A percentile compares a stretch with the other conserved stretches of the same genome.
Evolutionary conservation across 2,329 filamentous ascomycete species (phyloP).

Genomic region (Penicillium aurantiogriseum): DNA sequence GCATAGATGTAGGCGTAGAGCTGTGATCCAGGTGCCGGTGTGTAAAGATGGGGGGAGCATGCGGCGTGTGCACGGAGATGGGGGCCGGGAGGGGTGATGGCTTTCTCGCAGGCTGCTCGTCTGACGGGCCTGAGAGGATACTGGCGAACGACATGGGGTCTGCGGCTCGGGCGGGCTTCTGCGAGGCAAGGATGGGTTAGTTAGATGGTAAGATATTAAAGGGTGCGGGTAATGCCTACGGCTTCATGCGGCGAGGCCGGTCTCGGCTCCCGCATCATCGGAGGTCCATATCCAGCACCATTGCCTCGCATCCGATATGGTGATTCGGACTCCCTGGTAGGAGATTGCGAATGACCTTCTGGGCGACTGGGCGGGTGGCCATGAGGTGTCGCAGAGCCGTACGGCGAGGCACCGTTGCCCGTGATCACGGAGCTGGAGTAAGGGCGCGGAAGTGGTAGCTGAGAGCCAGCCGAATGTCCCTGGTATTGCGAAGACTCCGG

Average conservation of each 20-base stretch:
- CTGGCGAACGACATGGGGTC: constrained; percentile 96
- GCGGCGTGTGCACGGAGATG: constrained; percentile 17
- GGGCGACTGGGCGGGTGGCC: constrained; percentile 41
- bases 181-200: constrained; percentile 21
- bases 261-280: constrained; percentile 33
- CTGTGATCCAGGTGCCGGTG: constrained; percentile 23
- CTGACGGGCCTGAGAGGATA: constrained; percentile 79
- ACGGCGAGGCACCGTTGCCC: constrained; percentile 38
- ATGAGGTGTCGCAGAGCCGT: constrained; percentile 40
- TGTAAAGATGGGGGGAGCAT: constrained; percentile 15
- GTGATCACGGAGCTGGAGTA: constrained; percentile 37
- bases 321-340: constrained; percentile 42
- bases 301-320: constrained; percentile 33
- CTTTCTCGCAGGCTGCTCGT: constrained; percentile 53
- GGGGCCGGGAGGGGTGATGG: constrained; percentile 45
- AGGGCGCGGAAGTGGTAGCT: constrained; percentile 36
- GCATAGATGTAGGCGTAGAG: constrained; percentile 25
- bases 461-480: constrained; percentile 31
- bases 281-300: constrained; percentile 31
- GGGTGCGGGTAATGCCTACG: constrained; percentile 30
- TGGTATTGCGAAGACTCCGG: constrained; percentile 39
- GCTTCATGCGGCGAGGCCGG: constrained; percentile 41
- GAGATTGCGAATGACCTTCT: constrained; percentile 43
- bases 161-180: constrained; percentile 71
- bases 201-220: constrained; percentile 3